Base-by-base conservation (phyloP, 2,329 filamentous ascomycete species). In the Aureobasidium mangrovei region DNA sequence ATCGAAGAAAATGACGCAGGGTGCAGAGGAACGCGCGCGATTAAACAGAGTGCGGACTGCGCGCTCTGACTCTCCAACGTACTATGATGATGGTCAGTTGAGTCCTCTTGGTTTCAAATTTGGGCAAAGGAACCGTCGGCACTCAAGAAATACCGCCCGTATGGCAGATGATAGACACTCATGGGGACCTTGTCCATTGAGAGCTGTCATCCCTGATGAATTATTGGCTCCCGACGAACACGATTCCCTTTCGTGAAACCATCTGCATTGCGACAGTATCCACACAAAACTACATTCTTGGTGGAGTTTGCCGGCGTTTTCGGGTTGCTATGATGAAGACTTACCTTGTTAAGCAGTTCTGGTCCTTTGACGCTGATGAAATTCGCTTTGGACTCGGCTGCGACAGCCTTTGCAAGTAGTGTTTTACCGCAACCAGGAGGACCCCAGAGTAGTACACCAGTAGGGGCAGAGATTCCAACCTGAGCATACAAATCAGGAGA, bases 301-400 rank as follows among this genome's bases (percentile, higher is more conserved):
- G 4, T 8, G n/a, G 18, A 40, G 18, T 26, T 3, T 4, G 3
- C 12, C 12, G 6, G 7, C 27, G 18, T 40, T 26, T 24, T 40
- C 7, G 18, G 18, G 18, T 18, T 18, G 18, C 18, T 18, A 18
- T 18, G 18, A 18, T 18, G 7, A 26, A 6, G 18, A 40, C 38
- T 40, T 41, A 41, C 39, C 39, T 97, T 98, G 76, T 97, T 97
- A 43, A 98, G 79, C 7, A 98, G 77, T 68, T 98, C 93, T 0
- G 93, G 93, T 0, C 93, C 93, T 70, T 96, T 96, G 71, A 98
- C 89, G 51, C 89, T 90, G 70, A 98, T 98, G 74, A 98, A 98
- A 70, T 95, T 97, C 45, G 93, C 93, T 68, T 91, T 89, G 6
- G 87, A 91, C 67, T 95, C 90, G 68, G 95, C 95, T 54, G 93